A percentile compares a stretch with the other conserved stretches of the same genome.
These are phyloP conservation scores for Stenocarpella maydis DNA, from an alignment of 2,329 filamentous ascomycete genomes.

Conservation along the genomic window DNA sequence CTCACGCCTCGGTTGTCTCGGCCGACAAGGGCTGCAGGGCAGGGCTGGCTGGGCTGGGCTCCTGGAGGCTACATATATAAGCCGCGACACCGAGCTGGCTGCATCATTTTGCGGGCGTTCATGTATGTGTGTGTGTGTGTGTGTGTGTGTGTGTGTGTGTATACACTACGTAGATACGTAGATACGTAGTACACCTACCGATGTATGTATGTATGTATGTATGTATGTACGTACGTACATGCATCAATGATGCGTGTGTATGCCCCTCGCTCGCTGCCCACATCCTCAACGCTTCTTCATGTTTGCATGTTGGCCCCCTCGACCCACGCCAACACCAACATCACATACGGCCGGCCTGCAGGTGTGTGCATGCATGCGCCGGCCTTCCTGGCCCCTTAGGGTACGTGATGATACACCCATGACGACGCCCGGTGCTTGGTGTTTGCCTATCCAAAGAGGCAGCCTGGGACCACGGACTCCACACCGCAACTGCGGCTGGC, in stretches of 20 bases:
- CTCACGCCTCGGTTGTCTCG: conserved; percentile 1
- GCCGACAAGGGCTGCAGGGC: conserved; percentile 1
- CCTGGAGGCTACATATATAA: neutral
- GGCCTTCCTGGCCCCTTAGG: neutral
- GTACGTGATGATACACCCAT: conserved; percentile 11
- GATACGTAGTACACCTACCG: no score
- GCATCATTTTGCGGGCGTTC: conserved; percentile 4
- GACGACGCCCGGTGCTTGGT: conserved; percentile 8
- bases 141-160: neutral
- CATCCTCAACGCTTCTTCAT: no score
- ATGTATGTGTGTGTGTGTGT: neutral
- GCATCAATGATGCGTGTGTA: no score
- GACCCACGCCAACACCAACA: conserved; percentile 10
- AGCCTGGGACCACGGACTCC: no score
- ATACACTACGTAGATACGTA: no score
- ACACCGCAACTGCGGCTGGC: conserved; percentile 27
- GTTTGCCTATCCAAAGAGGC: conserved; percentile 8
- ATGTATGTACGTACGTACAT: no score
- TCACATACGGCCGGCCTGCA: conserved; percentile 8
- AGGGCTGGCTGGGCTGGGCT: neutral
- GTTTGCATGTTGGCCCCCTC: no score
- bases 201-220: no score
- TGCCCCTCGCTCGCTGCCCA: no score
- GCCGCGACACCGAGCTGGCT: neutral
- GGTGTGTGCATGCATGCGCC: conserved; percentile 2